Conservation (phyloP, 1,284 basidiomycete species). For the Rhodotorula glutinis region DNA sequence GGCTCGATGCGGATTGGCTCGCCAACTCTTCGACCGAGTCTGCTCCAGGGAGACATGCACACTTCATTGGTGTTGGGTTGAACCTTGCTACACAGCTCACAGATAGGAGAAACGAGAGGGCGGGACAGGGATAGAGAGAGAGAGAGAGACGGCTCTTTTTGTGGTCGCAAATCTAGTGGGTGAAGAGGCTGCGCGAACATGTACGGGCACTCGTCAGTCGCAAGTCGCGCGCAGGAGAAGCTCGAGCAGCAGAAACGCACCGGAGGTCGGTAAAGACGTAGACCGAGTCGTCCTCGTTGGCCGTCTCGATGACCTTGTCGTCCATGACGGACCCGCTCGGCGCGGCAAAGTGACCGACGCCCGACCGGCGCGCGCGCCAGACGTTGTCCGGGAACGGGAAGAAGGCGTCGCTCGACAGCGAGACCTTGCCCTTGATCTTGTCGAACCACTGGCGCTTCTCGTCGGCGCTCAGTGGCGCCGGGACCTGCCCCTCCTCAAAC, state of each 20-base stretch:
- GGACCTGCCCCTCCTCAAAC: conserved; percentile 66
- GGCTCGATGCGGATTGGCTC: neutral
- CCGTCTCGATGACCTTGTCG: conserved; percentile 86
- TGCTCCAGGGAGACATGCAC: no score
- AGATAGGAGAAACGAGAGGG: neutral
- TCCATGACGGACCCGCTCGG: conserved; percentile 98
- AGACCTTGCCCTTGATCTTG: conserved; percentile 70
- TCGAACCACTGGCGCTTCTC: conserved; percentile 72
- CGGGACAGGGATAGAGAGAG: neutral
- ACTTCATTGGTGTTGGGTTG: neutral
- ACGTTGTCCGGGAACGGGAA: conserved; percentile 99
- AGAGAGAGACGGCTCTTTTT: neutral
- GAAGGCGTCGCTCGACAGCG: conserved; percentile 94
- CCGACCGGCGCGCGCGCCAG: conserved; percentile 84
- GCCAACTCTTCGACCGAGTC: no score
- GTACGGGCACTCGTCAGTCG: neutral
- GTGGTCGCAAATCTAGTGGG: conserved; percentile 24
- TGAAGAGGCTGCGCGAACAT: conserved; percentile 31
- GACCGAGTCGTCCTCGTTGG: conserved; percentile 82
- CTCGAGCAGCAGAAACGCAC: conserved; percentile 15
- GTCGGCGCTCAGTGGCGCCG: conserved; percentile 63
- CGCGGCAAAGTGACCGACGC: conserved; percentile 87
- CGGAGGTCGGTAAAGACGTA: conserved; percentile 80
- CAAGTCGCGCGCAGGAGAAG: no score
- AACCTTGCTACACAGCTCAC: neutral